Evolutionary conservation across 75 land plant genomes (phyloP).

Genomic region (Isoetes taiwanensis): DNA sequence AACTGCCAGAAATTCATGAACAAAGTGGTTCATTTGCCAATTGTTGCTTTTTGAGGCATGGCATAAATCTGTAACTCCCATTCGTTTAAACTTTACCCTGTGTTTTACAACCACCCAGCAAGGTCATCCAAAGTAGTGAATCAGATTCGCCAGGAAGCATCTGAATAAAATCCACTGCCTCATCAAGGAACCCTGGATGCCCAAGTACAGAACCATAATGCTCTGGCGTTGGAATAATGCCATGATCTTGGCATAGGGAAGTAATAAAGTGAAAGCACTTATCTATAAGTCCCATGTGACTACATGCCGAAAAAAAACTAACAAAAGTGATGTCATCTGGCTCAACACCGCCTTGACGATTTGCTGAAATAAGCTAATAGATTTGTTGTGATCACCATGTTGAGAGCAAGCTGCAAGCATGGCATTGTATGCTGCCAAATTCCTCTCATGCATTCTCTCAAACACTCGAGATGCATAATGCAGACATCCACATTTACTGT

Average conservation of each 20-base stretch:
- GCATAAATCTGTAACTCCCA: too few species aligned
- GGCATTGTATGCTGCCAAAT: slow-evolving; percentile 32
- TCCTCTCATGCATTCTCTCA: slow-evolving; percentile 16
- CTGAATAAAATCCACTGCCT: slow-evolving; percentile 24
- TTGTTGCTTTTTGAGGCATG: too few species aligned
- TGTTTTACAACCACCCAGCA: slow-evolving; percentile 32
- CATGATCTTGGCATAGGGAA: slow-evolving; percentile 22
- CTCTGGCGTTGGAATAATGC: slow-evolving; percentile 25
- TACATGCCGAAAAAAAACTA: slow-evolving; percentile 42
- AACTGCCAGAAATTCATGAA: too few species aligned
- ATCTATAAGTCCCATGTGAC: slow-evolving; percentile 34
- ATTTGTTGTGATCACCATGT: slow-evolving; percentile 25
- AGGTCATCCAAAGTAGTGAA: slow-evolving; percentile 31
- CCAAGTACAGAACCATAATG: slow-evolving; percentile 41
- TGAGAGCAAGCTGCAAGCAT: slow-evolving; percentile 44
- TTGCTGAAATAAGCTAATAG: slow-evolving; percentile 19
- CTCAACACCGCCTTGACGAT: slow-evolving; percentile 18
- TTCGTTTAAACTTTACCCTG: too few species aligned
- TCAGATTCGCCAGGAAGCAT: slow-evolving; percentile 33
- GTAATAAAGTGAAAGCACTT: slow-evolving; percentile 31
- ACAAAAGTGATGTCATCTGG: slow-evolving; percentile 45
- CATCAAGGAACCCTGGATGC: slow-evolving; percentile 24
- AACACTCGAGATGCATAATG: slow-evolving; percentile 37
- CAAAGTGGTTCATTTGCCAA: too few species aligned
- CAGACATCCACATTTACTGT: slow-evolving; percentile 33